Base-by-base conservation (phyloP, 2,329 filamentous ascomycete species). In the Ophiostoma fasciatum region DNA sequence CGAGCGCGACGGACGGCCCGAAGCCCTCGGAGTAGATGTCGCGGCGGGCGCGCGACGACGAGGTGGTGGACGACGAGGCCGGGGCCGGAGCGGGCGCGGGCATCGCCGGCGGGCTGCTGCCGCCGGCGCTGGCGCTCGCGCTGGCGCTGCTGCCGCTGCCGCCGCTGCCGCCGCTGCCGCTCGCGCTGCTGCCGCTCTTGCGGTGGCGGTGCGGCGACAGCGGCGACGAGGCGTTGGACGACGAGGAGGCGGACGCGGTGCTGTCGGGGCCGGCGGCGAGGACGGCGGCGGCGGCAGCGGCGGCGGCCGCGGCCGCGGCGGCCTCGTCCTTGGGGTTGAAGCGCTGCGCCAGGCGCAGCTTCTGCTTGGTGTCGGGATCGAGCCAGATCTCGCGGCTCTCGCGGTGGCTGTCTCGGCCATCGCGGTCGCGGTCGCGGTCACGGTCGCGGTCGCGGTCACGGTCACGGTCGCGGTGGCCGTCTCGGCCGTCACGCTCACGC, bases 291-390 rank as follows among this genome's bases (percentile, higher is more conserved):
- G 26, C 14, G 22, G 22, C 22, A 11, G 22, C 22, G 7, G 22
- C 22, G 22, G 11, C 22, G 22, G 22, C 7, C 7, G 26, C 12
- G 9, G n/a, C 14, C 26, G 26, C 14, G 26, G n/a, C 13, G 6
- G 26, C 13, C 6, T 30, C 26, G 27, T 21, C 33, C 21, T 33
- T 33, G 26, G 21, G 19, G 13, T 40, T 34, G 42, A 55, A 54
- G 36, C 52, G 51, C 37, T 46, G 46, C 39, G 49, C 47, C 25
- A 54, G 46, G 10, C 47, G 45, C 26, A 48, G 44, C 37, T 44
- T 48, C 28, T 52, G 47, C 11, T 25, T 25, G 23, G 23, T 25
- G 23, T n/a, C n/a, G n/a, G n/a, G n/a, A n/a, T n/a, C n/a, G n/a
- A n/a, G n/a, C n/a, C n/a, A n/a, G n/a, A n/a, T n/a, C n/a, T n/a